phyloP scores from a whole-genome alignment of 768 basidiomycete genomes.

The Hypholoma sublateritium region DNA sequence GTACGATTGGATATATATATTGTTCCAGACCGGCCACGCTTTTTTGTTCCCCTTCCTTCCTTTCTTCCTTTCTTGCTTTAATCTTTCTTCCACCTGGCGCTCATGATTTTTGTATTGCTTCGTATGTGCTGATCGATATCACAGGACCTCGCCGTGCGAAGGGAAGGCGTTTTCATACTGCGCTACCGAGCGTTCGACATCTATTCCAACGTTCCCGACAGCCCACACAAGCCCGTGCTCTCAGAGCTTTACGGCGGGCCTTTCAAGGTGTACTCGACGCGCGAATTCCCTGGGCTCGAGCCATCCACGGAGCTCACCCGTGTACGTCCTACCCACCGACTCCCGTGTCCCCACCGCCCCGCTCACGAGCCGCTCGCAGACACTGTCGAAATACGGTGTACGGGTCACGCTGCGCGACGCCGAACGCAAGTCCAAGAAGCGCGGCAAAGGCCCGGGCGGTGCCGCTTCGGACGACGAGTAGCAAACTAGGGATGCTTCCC shows the following conservation, averaged over 20 bases:
- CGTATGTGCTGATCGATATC: conserved; percentile 2
- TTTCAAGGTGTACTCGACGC: conserved; percentile 71
- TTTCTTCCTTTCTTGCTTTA: neutral
- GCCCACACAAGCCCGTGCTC: conserved; percentile 39
- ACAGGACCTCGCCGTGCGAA: conserved; percentile 69
- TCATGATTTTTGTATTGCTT: neutral
- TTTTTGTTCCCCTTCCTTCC: conserved; percentile 5
- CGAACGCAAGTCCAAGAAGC: conserved; percentile 38
- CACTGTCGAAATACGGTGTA: conserved; percentile 37
- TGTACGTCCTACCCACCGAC: conserved; percentile 31
- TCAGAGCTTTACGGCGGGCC: conserved; percentile 67
- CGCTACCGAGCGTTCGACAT: conserved; percentile 75
- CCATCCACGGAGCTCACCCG: conserved; percentile 72
- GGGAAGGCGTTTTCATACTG: conserved; percentile 65
- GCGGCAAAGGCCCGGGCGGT: conserved; percentile 16
- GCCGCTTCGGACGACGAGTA: conserved; percentile 9
- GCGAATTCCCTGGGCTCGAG: conserved; percentile 70
- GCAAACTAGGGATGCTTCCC: neutral
- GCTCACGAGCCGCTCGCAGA: conserved; percentile 19
- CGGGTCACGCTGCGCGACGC: conserved; percentile 41
- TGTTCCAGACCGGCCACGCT: neutral
- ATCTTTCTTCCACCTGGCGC: neutral
- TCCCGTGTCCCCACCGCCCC: neutral
- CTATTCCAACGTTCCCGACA: conserved; percentile 34
- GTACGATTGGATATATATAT: neutral